Conservation (phyloP, 2,329 filamentous ascomycete genomes). For the Apiospora saccharicola region DNA sequence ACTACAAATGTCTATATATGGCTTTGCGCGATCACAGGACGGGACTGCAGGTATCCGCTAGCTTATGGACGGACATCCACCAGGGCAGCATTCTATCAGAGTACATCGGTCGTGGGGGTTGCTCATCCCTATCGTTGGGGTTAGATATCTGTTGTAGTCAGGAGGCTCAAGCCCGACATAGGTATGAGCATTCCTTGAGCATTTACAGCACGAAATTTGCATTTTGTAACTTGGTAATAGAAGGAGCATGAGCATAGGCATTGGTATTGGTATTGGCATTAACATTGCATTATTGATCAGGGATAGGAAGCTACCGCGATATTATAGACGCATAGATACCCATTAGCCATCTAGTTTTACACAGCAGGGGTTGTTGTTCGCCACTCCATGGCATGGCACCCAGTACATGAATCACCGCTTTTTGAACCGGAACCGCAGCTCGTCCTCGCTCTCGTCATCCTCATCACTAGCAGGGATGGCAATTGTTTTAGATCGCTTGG, state of each 20-base stretch:
- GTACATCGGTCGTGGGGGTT: background rate
- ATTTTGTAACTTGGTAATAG: background rate
- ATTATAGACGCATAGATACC: constrained; percentile 25
- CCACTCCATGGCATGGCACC: background rate
- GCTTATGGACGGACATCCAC: background rate
- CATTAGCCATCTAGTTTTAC: constrained; percentile 10
- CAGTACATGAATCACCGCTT: constrained; percentile 50
- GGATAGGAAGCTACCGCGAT: constrained; percentile 33
- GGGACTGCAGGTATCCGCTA: background rate
- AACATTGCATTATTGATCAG: constrained; percentile 34
- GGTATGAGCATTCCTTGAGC: background rate
- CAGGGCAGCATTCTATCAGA: background rate
- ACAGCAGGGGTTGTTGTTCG: background rate
- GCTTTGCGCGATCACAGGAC: background rate
- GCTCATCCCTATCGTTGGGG: too few relatives aligned
- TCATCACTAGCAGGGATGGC: constrained; percentile 37
- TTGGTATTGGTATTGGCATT: constrained; percentile 1
- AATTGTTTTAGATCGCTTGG: constrained; percentile 44
- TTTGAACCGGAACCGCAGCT: constrained; percentile 63
- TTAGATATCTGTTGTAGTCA: background rate
- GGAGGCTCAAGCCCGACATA: background rate
- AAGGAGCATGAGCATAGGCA: background rate
- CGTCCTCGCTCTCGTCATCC: constrained; percentile 61
- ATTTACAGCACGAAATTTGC: background rate
- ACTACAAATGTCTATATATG: background rate